Conservation (phyloP, 495 filamentous ascomycete genomes). For the Hypoxylon perforatum region DNA sequence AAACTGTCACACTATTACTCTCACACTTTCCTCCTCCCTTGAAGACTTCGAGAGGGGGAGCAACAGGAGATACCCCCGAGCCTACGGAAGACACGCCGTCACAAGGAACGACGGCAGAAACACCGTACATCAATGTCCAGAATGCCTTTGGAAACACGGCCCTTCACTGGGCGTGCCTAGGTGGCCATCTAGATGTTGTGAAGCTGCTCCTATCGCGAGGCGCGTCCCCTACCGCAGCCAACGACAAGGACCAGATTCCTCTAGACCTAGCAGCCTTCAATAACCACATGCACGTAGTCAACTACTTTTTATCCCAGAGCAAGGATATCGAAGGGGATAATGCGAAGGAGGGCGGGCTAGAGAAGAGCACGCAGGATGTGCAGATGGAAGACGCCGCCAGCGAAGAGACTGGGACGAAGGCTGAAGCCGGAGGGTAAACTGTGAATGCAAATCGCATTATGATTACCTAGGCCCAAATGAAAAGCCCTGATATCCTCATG, state of each 20-base stretch:
- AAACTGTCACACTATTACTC: conserved; percentile 54
- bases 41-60: conserved; percentile 17
- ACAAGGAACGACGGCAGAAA: conserved; percentile 42
- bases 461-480: not conserved
- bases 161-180: conserved; percentile 90
- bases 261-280: conserved; percentile 85
- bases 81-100: conserved; percentile 51
- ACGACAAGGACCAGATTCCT: conserved; percentile 85
- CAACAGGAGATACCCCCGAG: conserved; percentile 64
- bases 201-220: conserved; percentile 76
- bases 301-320: conserved; percentile 69
- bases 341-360: conserved; percentile 47
- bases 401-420: conserved; percentile 1
- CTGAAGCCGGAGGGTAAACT: conserved; percentile 4
- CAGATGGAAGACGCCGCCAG: conserved; percentile 39
- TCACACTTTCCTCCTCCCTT: conserved; percentile 47
- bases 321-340: conserved; percentile 66
- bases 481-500: too few relatives aligned
- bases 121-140: conserved; percentile 69
- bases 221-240: conserved; percentile 77
- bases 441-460: not conserved
- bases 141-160: conserved; percentile 89
- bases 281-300: conserved; percentile 73
- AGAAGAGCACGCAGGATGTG: conserved; percentile 36
- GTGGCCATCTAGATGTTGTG: conserved; percentile 83